Base-by-base conservation (phyloP, 805 yeast genomes). In the Cyberlindnera maritima region DNA sequence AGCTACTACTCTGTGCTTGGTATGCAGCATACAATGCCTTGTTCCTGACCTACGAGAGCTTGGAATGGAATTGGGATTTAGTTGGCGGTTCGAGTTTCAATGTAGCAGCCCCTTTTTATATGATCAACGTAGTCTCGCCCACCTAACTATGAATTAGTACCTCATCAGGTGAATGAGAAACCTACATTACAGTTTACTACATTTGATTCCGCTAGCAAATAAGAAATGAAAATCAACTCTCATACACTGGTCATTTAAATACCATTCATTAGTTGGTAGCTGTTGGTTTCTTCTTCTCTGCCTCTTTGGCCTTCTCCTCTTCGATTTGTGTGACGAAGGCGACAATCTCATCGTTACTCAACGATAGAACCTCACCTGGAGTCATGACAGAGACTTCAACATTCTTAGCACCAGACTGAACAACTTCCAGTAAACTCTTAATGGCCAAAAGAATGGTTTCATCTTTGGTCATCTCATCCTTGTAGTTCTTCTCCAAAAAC, bases 351-450 rank as follows among this genome's bases (percentile, higher is more conserved):
- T 48, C 53, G 23, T 46, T 50, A 19, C 44, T 41, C 36, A 50
- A 40, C 3, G 50, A 44, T 7, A 39, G 18, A 14, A 46, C 48
- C 1, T 36, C 20, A 43, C 79, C 81, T 26, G 97, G 87, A 52
- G 79, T 80, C 79, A 92, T 81, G 33, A 94, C 83, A 4, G 95
- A 86, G 42, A 94, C 82, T 69, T 94, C 99, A 63, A 94, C 91
- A 67, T 94, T 94, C 65, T 88, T 88, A 38, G 97, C 95, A 36
- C 99, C 99, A 2, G 97, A 91, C 71, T 94, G 98, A 20, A 94
- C 99, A 41, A 94, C 97, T 67, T 94, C 99, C 58, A 94, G 75
- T 58, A 94, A 74, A 15, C 96, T 82, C 71, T 87, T 88, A 42
- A 94, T 81, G 2, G 97, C 81, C 60, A 94, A 80, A 57, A 81